Conservation (phyloP, 225 moss, liverwort and hornwort species). For the Polytrichum commune region DNA sequence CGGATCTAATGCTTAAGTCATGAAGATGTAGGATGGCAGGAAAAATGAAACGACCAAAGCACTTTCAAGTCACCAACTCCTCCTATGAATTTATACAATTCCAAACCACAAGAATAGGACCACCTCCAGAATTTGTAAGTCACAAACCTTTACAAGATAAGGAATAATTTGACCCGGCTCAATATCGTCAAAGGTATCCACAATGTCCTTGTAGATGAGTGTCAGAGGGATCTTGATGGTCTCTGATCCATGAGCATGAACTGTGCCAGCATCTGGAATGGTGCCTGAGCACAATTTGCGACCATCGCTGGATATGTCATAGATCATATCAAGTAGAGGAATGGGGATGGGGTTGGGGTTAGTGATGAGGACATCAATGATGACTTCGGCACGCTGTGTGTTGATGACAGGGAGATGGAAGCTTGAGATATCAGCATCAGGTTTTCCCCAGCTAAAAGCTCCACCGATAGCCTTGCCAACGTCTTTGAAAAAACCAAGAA, state of each 20-base stretch:
- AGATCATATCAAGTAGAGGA: conserved; percentile 80
- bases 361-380: conserved; percentile 71
- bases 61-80: too few species aligned
- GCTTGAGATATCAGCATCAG: conserved; percentile 61
- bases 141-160: conserved; percentile 53
- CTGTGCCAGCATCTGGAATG: conserved; percentile 81
- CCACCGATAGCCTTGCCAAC: conserved; percentile 61
- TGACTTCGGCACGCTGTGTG: conserved; percentile 55
- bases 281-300: conserved; percentile 67
- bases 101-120: too few species aligned
- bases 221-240: conserved; percentile 74
- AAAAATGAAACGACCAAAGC: too few species aligned
- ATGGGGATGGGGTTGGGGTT: conserved; percentile 88
- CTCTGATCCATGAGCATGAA: conserved; percentile 70
- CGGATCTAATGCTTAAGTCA: too few species aligned
- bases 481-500: conserved; percentile 60
- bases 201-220: conserved; percentile 67
- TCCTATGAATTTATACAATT: too few species aligned
- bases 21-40: too few species aligned
- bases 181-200: conserved; percentile 74
- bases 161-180: conserved; percentile 78
- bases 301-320: conserved; percentile 60
- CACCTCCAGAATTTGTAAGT: background rate
- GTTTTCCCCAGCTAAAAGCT: conserved; percentile 65
- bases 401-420: conserved; percentile 60